These are phyloP conservation scores for Anisodus acutangulus DNA, from an alignment of 257 asterid genomes.

Conservation along the genomic window DNA sequence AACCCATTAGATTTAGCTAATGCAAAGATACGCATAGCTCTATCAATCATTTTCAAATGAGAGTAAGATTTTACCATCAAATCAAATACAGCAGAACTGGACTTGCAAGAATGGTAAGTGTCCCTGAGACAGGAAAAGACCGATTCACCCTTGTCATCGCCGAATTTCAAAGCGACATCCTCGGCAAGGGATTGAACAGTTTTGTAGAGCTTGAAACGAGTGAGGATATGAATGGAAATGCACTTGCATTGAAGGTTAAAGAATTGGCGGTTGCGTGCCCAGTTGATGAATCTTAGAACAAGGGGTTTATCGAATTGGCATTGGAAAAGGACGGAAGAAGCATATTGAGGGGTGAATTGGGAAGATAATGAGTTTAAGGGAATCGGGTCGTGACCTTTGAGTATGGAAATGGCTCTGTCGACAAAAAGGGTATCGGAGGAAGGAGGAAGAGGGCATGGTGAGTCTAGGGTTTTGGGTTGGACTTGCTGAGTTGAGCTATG, in stretches of 20 bases:
- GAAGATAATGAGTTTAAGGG: conserved; percentile 56
- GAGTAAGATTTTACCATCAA: conserved; percentile 71
- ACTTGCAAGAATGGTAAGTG: conserved; percentile 66
- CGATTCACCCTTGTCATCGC: conserved; percentile 43
- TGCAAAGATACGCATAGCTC: conserved; percentile 54
- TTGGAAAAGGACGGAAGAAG: conserved; percentile 68
- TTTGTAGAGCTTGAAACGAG: conserved; percentile 76
- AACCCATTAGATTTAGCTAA: conserved; percentile 71
- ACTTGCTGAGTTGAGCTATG: conserved; percentile 24
- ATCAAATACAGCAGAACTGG: conserved; percentile 85
- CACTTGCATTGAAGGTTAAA: conserved; percentile 70
- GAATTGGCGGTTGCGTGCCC: conserved; percentile 69
- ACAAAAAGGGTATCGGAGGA: conserved; percentile 53
- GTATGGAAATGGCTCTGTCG: conserved; percentile 59
- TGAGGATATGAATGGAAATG: conserved; percentile 73
- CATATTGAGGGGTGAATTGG: conserved; percentile 66
- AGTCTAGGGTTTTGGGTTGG: conserved; percentile 30
- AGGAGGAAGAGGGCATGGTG: conserved; percentile 21
- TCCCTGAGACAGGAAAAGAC: conserved; percentile 63
- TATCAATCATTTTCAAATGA: conserved; percentile 63
- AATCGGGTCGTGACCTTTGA: conserved; percentile 55
- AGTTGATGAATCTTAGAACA: conserved; percentile 59
- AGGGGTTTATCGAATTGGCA: conserved; percentile 54
- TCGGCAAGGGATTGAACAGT: conserved; percentile 69
- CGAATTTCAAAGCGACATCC: conserved; percentile 47